phyloP scores from a whole-genome alignment of 371 early-diverging fungal genomes.

The Blastocladiella emersonii region DNA sequence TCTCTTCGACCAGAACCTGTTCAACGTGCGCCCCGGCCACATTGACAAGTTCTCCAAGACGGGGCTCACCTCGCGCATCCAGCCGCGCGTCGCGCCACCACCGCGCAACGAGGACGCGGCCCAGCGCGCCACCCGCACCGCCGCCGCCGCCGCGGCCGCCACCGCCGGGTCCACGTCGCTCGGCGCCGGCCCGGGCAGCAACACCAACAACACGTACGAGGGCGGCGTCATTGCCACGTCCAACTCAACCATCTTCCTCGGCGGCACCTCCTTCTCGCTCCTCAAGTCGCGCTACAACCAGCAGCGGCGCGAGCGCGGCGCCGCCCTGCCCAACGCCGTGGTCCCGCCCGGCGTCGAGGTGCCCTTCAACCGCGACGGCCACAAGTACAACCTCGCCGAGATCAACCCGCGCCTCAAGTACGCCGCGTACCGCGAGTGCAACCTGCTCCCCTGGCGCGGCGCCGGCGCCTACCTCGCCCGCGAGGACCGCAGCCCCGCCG shows the following conservation, averaged over 20 bases:
- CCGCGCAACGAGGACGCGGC: not conserved
- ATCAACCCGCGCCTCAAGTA: conserved; percentile 31
- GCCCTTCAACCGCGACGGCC: conserved; percentile 36
- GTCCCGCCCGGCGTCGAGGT: conserved; percentile 19
- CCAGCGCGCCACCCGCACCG: too few relatives aligned
- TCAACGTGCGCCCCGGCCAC: conserved; percentile 7
- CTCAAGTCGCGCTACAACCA: conserved; percentile 7
- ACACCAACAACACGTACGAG: conserved; percentile 30
- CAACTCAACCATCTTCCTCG: conserved; percentile 12
- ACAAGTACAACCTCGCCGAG: conserved; percentile 47
- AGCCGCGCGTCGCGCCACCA: not conserved
- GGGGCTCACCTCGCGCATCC: not conserved
- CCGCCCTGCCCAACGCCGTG: conserved; percentile 17
- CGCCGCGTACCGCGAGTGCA: conserved; percentile 38
- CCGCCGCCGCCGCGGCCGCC: not conserved
- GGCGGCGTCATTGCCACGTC: conserved; percentile 23
- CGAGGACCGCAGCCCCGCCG: conserved; percentile 47
- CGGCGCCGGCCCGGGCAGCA: conserved; percentile 14
- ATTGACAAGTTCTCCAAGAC: not conserved
- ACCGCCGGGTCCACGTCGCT: conserved; percentile 26
- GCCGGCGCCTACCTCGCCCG: conserved; percentile 37
- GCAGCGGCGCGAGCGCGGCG: conserved; percentile 12
- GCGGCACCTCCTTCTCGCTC: conserved; percentile 3
- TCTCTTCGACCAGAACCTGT: conserved; percentile 6
- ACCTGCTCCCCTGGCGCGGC: conserved; percentile 20